phyloP scores from a whole-genome alignment of 768 basidiomycete species.

The Lenzites betulinus region DNA sequence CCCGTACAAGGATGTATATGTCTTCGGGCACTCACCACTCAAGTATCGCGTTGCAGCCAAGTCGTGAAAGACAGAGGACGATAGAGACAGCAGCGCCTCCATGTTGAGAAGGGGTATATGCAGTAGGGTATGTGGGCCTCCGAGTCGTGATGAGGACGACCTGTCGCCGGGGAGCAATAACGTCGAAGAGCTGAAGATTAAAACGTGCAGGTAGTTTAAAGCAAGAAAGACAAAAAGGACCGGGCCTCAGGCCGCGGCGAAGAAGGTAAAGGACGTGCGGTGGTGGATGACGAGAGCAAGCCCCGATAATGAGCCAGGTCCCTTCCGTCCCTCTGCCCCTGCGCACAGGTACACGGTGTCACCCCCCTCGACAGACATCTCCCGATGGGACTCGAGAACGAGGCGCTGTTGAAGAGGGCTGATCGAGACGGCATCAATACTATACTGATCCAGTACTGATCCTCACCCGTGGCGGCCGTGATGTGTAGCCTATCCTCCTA shows the following conservation, averaged over 20 bases:
- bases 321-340: not conserved
- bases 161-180: constrained; percentile 3
- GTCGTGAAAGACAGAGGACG: constrained; percentile 1
- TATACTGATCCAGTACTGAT: not conserved
- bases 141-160: constrained; percentile 9
- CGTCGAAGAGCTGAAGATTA: not conserved
- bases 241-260: constrained; percentile 7
- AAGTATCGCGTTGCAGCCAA: constrained; percentile 8
- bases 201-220: not conserved
- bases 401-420: not conserved
- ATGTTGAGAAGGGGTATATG: constrained; percentile 3
- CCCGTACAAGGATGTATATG: too few species aligned
- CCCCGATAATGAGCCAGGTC: not conserved
- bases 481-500: too few species aligned
- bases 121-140: not conserved
- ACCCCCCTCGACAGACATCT: not conserved
- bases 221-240: not conserved
- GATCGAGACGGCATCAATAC: not conserved
- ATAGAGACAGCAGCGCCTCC: not conserved
- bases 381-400: not conserved
- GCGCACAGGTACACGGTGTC: not conserved
- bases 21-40: constrained; percentile 1
- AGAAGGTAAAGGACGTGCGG: not conserved
- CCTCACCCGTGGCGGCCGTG: too few species aligned
- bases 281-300: constrained; percentile 8